phyloP scores from a whole-genome alignment of 2,329 filamentous ascomycete species.

The Fusarium sp. region DNA sequence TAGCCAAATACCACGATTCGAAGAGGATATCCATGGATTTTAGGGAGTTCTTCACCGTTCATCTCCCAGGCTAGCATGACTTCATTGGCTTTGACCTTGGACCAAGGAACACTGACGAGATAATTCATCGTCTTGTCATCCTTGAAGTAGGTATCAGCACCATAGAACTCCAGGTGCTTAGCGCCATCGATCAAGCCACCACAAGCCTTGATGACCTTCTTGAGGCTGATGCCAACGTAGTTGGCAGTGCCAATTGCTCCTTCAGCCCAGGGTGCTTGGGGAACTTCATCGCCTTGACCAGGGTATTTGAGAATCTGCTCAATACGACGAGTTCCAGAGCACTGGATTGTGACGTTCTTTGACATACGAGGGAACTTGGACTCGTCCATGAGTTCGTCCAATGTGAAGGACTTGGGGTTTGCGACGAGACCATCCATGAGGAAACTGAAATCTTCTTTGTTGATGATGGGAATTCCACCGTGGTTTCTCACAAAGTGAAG shows the following conservation, averaged over 20 bases:
- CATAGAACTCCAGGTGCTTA: slow-evolving; percentile 72
- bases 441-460: slow-evolving; percentile 61
- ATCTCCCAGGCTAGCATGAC: slow-evolving; percentile 76
- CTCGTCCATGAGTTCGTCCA: slow-evolving; percentile 69
- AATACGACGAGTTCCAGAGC: slow-evolving; percentile 72
- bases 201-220: slow-evolving; percentile 75
- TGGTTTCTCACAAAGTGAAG: slow-evolving; percentile 75
- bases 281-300: slow-evolving; percentile 71
- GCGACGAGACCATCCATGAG: slow-evolving; percentile 68
- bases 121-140: slow-evolving; percentile 72
- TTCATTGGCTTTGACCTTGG: slow-evolving; percentile 72
- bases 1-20: slow-evolving; percentile 70
- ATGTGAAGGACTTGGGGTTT: slow-evolving; percentile 62
- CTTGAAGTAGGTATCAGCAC: slow-evolving; percentile 79
- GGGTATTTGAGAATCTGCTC: slow-evolving; percentile 73
- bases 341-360: slow-evolving; percentile 71
- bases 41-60: slow-evolving; percentile 71
- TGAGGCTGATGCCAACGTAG: slow-evolving; percentile 70
- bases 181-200: slow-evolving; percentile 64
- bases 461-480: slow-evolving; percentile 73
- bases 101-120: slow-evolving; percentile 70
- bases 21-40: slow-evolving; percentile 72
- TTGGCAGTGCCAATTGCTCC: slow-evolving; percentile 72
- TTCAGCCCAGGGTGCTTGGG: slow-evolving; percentile 66
- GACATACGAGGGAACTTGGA: slow-evolving; percentile 64